A percentile compares a stretch with the other conserved stretches of the same genome.
phyloP scores from a whole-genome alignment of 495 filamentous ascomycete genomes.

The Penicillium taxi region DNA sequence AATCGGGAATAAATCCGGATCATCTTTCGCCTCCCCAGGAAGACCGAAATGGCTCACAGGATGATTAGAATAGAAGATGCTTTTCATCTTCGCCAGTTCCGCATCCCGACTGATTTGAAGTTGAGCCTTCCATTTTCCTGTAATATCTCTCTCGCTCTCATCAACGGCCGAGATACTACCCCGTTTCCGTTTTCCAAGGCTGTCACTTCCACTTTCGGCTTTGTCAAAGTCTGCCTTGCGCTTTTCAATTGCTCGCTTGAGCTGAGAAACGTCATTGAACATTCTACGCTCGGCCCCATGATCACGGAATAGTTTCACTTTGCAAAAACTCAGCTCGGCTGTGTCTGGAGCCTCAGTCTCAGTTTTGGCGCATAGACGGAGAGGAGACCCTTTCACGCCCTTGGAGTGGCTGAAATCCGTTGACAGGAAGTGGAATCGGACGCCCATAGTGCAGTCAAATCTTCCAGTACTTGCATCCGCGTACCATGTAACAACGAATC shows the following conservation, averaged over 20 bases:
- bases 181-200: constrained; percentile 1
- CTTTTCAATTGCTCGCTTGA: constrained; percentile 92
- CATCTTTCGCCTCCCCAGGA: constrained; percentile 1
- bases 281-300: constrained; percentile 94
- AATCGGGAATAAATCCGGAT: constrained; percentile 3
- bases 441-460: constrained; percentile 70
- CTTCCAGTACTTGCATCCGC: constrained; percentile 49
- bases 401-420: constrained; percentile 98
- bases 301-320: constrained; percentile 93
- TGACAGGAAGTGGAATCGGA: constrained; percentile 96
- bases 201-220: neutral
- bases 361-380: constrained; percentile 86
- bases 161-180: neutral
- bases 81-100: constrained; percentile 1
- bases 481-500: constrained; percentile 85
- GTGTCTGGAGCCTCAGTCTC: constrained; percentile 44
- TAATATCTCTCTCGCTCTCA: neutral
- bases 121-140: neutral
- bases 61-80: constrained; percentile 1
- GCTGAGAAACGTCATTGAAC: constrained; percentile 84
- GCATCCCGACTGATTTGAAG: neutral
- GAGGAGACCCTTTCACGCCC: constrained; percentile 92
- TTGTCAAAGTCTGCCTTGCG: constrained; percentile 42
- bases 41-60: neutral
- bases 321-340: constrained; percentile 85